phyloP scores from a whole-genome alignment of 345 rosid genomes.

The Ceriops tagal region DNA sequence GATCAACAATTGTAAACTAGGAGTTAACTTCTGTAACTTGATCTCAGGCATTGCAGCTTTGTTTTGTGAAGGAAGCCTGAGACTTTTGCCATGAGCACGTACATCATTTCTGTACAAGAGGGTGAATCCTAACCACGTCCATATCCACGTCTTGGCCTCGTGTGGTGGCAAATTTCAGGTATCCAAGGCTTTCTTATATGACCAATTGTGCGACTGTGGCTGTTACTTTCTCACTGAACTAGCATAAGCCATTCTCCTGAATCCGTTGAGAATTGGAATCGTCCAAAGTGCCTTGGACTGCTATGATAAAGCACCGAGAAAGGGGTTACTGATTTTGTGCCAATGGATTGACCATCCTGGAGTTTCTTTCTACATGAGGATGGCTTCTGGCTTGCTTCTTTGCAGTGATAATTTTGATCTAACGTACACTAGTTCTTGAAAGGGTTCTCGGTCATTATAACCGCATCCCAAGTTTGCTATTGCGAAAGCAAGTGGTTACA shows the following conservation, averaged over 20 bases:
- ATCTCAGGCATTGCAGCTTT: constrained; percentile 8
- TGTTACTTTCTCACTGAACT: neutral
- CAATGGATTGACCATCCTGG: neutral
- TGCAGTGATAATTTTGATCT: neutral
- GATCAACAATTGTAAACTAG: neutral
- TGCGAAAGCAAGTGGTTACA: neutral
- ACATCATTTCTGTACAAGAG: neutral
- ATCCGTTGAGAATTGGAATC: neutral
- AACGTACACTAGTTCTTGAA: neutral
- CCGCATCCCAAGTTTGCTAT: neutral
- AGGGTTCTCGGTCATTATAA: neutral
- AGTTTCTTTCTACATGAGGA: neutral
- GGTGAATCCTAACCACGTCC: too few species aligned
- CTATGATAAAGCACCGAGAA: neutral
- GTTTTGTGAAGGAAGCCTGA: constrained; percentile 3
- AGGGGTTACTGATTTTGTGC: neutral
- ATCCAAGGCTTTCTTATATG: neutral
- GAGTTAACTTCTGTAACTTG: neutral
- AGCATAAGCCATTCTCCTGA: neutral
- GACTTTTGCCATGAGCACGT: neutral
- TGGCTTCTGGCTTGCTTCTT: neutral
- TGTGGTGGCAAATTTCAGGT: neutral
- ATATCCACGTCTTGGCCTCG: neutral
- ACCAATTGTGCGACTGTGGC: constrained; percentile 6
- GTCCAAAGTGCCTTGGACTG: neutral